These are phyloP conservation scores for Plasmodium fragile DNA, from an alignment of 169 alveolate genomes.

Conservation along the genomic window DNA sequence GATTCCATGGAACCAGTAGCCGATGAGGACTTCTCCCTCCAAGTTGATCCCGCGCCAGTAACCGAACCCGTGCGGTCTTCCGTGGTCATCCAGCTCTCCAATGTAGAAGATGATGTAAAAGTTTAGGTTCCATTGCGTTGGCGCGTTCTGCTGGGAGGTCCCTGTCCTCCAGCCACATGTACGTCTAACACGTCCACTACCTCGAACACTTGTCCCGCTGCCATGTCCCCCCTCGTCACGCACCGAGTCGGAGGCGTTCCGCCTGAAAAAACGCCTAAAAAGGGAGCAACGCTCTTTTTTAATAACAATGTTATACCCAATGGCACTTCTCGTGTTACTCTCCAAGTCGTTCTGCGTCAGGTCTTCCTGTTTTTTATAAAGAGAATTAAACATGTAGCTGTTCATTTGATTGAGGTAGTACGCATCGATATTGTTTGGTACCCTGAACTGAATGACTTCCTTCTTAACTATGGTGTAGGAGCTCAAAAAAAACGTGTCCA, in stretches of 20 bases:
- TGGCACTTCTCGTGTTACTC: conserved; percentile 72
- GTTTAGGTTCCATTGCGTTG: conserved; percentile 1
- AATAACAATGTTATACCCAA: conserved; percentile 73
- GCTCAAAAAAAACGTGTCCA: conserved; percentile 31
- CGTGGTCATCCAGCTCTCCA: conserved; percentile 88
- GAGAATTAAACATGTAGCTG: conserved; percentile 54
- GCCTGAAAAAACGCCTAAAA: conserved; percentile 14
- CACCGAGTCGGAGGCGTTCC: conserved; percentile 11
- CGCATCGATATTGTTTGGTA: conserved; percentile 73
- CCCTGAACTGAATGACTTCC: conserved; percentile 70
- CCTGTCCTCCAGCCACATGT: neutral
- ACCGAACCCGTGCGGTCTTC: conserved; percentile 93
- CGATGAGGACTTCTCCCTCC: conserved; percentile 90
- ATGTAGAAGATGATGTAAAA: conserved; percentile 79
- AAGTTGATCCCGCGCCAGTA: conserved; percentile 87
- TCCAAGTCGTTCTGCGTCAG: conserved; percentile 43
- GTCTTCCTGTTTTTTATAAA: conserved; percentile 50
- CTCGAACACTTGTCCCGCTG: neutral
- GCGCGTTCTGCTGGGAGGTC: neutral
- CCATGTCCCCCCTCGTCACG: neutral
- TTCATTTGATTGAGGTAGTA: conserved; percentile 62
- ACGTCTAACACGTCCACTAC: neutral
- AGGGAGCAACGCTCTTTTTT: conserved; percentile 53
- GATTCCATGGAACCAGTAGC: conserved; percentile 91
- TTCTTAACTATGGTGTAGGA: conserved; percentile 57